Evolutionary conservation across 306 rosid genomes (phyloP), one percentile per base, ranked within the genome.

Genomic region (Ochetophila trinervis): DNA sequence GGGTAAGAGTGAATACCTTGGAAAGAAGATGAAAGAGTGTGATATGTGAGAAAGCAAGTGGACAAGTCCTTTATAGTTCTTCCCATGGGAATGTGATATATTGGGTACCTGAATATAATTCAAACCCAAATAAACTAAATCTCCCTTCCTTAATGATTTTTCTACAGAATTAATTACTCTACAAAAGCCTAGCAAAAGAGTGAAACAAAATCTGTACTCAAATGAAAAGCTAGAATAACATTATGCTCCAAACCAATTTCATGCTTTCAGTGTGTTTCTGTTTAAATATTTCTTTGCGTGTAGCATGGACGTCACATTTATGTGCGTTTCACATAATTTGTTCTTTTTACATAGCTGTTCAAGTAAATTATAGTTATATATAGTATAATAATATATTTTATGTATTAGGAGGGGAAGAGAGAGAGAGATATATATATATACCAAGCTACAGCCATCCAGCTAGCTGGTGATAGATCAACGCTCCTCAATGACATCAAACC

Each of bases 371-470:
- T 27, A 27, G 3, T 40, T 40, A 8, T 12, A 9, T 40, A 12
- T 40, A n/a, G 12, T 40, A 8, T 10, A 12, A n/a, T n/a, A n/a
- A n/a, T 40, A 40, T 40, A 40, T 40, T 40, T 40, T 40, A 40
- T 40, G 45, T 12, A 40, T 40, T 8, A 15, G 14, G 19, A 57
- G 48, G 24, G 58, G 11, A 18, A 30, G 57, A 53, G 34, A 40
- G 62, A 69, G 74, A 57, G 36, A 68, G 74, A 74, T 53, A 72
- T 23, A 63, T n/a, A n/a, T n/a, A n/a, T n/a, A n/a, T 76, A 93
- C 99, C 99, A 94, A 18, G 97, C 82, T 63, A 94, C 86, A 16
- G 96, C 87, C 99, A 94, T 90, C 99, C 99, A 94, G 76, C 96
- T 94, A 63, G 99, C 97, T 40, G 99, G 99, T 4, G 97, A 94